phyloP scores from a whole-genome alignment of 805 yeast species.

The Yamadazyma ubonensis region DNA sequence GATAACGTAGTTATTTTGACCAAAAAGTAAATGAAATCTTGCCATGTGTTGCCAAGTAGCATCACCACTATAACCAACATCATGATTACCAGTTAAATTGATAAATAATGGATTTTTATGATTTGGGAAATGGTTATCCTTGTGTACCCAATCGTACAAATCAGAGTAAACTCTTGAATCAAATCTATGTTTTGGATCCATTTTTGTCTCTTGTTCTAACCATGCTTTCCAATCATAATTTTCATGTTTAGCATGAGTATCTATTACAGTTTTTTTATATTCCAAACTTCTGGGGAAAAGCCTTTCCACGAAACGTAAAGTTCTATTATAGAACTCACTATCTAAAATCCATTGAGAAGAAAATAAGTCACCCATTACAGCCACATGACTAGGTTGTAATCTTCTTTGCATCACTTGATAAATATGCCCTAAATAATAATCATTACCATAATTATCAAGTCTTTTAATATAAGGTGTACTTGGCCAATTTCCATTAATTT shows the following conservation, averaged over 20 bases:
- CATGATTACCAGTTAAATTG: constrained; percentile 93
- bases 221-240: constrained; percentile 55
- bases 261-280: constrained; percentile 49
- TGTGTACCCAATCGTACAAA: constrained; percentile 64
- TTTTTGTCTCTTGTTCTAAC: constrained; percentile 39
- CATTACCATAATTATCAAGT: constrained; percentile 87
- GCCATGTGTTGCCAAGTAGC: constrained; percentile 89
- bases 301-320: constrained; percentile 69
- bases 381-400: constrained; percentile 73
- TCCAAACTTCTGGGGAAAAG: constrained; percentile 58
- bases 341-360: constrained; percentile 95
- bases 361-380: constrained; percentile 89
- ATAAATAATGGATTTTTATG: constrained; percentile 64
- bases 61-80: constrained; percentile 93
- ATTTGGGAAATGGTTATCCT: constrained; percentile 27
- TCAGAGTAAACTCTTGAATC: constrained; percentile 46
- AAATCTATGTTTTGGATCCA: constrained; percentile 37
- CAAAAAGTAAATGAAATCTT: constrained; percentile 71
- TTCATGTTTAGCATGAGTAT: constrained; percentile 48
- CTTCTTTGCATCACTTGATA: constrained; percentile 62
- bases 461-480: constrained; percentile 68
- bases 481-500: constrained; percentile 85
- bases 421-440: constrained; percentile 82
- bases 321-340: constrained; percentile 79
- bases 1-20: constrained; percentile 80